phyloP scores from a whole-genome alignment of 2,329 filamentous ascomycete species.

The Ilyonectria mors-panacis region DNA sequence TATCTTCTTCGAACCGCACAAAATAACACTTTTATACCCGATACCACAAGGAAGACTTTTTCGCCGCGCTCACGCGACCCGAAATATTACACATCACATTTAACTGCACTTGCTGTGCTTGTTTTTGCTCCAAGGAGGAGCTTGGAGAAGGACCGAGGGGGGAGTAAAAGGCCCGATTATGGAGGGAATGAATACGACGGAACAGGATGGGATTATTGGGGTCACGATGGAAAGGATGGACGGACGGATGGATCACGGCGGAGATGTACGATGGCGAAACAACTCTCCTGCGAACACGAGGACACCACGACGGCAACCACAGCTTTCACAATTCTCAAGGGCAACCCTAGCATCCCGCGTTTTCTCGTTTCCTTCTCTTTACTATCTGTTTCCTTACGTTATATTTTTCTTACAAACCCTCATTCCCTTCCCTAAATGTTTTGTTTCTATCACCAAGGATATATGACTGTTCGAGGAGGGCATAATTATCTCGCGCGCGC shows the following conservation, averaged over 20 bases:
- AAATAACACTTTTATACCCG: constrained; percentile 39
- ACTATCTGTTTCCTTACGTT: constrained; percentile 23
- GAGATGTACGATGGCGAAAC: constrained; percentile 14
- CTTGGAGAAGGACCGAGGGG: background rate
- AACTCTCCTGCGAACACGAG: constrained; percentile 18
- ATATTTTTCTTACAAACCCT: background rate
- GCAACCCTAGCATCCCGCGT: constrained; percentile 31
- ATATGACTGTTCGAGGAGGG: constrained; percentile 27
- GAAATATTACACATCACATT: constrained; percentile 39
- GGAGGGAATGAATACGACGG: constrained; percentile 23
- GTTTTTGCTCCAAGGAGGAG: constrained; percentile 17
- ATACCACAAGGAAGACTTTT: constrained; percentile 46
- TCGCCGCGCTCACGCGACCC: constrained; percentile 55
- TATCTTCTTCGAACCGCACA: constrained; percentile 21
- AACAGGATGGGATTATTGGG: constrained; percentile 12
- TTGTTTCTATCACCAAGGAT: constrained; percentile 32
- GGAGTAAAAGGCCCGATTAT: constrained; percentile 17
- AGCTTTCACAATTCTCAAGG: constrained; percentile 30
- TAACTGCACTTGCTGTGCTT: constrained; percentile 28
- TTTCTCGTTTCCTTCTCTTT: constrained; percentile 37
- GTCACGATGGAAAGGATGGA: constrained; percentile 9
- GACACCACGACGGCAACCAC: constrained; percentile 22
- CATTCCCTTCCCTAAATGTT: background rate
- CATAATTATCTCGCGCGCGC: constrained; percentile 31
- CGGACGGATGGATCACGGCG: constrained; percentile 6